A percentile compares a stretch with the other conserved stretches of the same genome.
These are phyloP conservation scores for Adansonia gregorii DNA, from an alignment of 441 rosid genomes.

Conservation along the genomic window DNA sequence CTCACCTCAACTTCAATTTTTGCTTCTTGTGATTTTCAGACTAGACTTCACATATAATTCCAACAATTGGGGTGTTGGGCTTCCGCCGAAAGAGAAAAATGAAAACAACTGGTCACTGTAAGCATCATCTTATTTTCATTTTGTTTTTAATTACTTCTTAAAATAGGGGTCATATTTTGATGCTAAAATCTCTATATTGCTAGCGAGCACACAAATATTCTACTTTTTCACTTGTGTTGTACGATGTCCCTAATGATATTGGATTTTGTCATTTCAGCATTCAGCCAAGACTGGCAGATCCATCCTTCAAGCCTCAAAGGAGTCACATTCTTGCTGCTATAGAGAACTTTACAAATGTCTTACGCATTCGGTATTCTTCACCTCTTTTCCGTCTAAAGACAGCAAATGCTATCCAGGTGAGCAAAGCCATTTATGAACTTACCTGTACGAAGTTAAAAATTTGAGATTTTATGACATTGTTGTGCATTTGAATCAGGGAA, in stretches of 20 bases:
- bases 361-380: constrained; percentile 87
- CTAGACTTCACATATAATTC: constrained; percentile 80
- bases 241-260: constrained; percentile 4
- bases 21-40: constrained; percentile 52
- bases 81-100: constrained; percentile 90
- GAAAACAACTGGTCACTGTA: constrained; percentile 85
- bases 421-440: constrained; percentile 25
- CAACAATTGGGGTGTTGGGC: constrained; percentile 96
- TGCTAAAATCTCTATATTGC: neutral
- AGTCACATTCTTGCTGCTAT: constrained; percentile 74
- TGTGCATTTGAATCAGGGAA: constrained; percentile 13
- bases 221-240: constrained; percentile 10
- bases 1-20: constrained; percentile 28
- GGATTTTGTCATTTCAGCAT: constrained; percentile 52
- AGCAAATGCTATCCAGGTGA: constrained; percentile 86
- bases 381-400: constrained; percentile 82
- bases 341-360: constrained; percentile 65
- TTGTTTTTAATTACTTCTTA: constrained; percentile 2
- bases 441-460: neutral
- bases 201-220: neutral
- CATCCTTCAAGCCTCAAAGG: constrained; percentile 84
- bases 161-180: neutral
- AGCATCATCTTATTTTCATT: constrained; percentile 35
- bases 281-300: constrained; percentile 80
- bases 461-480: constrained; percentile 6